Evolutionary conservation across 805 yeast genomes (phyloP).

Genomic region (Myxozyma geophila): DNA sequence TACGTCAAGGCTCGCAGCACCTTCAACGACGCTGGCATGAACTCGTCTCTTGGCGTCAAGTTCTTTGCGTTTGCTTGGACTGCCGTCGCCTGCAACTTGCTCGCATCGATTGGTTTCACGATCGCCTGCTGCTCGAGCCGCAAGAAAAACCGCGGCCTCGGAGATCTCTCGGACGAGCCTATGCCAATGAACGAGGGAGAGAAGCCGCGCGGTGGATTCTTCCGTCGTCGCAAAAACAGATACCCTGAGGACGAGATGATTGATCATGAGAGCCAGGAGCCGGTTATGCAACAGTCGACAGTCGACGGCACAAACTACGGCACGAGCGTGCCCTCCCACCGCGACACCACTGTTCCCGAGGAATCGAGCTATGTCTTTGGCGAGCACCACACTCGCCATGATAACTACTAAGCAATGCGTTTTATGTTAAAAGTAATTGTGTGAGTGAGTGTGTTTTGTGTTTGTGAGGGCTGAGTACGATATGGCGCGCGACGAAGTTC

Average conservation of each 20-base stretch:
- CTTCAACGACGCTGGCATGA: conserved; percentile 51
- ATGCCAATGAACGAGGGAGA: conserved; percentile 18
- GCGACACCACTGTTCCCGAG: conserved; percentile 8
- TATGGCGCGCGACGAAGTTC: no score
- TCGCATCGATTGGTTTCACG: conserved; percentile 43
- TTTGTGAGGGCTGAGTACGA: neutral
- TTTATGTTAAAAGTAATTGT: neutral
- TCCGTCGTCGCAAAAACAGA: conserved; percentile 27
- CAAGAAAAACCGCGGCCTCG: conserved; percentile 19
- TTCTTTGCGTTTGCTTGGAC: conserved; percentile 69
- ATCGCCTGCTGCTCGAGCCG: conserved; percentile 27
- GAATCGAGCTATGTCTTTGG: conserved; percentile 18
- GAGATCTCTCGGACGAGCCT: conserved; percentile 23
- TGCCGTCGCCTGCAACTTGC: conserved; percentile 46
- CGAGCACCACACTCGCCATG: conserved; percentile 10
- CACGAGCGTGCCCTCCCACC: conserved; percentile 12
- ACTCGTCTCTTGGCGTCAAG: conserved; percentile 40
- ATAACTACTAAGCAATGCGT: neutral
- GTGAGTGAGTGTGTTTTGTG: neutral
- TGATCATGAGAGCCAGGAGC: conserved; percentile 29
- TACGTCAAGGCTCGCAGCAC: conserved; percentile 74
- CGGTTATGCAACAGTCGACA: conserved; percentile 15
- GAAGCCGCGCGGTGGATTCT: conserved; percentile 28
- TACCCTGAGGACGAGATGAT: conserved; percentile 14
- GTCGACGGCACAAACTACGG: conserved; percentile 2